Evolutionary conservation across 2,329 filamentous ascomycete genomes (phyloP), one percentile per base, ranked within the genome.

Genomic region (Graphium sp.): DNA sequence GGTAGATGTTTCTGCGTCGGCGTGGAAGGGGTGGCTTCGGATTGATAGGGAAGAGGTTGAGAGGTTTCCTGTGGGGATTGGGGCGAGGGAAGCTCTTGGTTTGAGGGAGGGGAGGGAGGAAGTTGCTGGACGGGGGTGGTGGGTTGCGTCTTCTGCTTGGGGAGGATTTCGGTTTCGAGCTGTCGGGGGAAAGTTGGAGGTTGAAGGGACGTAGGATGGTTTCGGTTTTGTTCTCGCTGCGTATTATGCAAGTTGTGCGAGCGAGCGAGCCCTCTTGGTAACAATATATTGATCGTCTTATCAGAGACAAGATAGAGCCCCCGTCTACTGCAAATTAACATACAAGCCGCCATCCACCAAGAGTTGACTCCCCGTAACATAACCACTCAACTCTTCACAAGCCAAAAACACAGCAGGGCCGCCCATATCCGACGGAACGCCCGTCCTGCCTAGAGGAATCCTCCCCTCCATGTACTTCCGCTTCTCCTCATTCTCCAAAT

Each of bases 291-390:
- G n/a, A n/a, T n/a, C n/a, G n/a, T n/a, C n/a, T n/a, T n/a, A n/a
- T n/a, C n/a, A n/a, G n/a, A n/a, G n/a, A n/a, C n/a, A n/a, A n/a
- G n/a, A n/a, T n/a, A n/a, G n/a, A n/a, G n/a, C n/a, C n/a, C n/a
- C n/a, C n/a, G n/a, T 26, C 47, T 52, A 87, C 51, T 89, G 82
- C 41, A 92, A 56, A 51, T 92, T 92, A 11, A 92, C 84, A 60
- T 89, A 93, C 35, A 87, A 49, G 0, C 85, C 84, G 8, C 84
- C 85, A 51, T 93, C 84, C 10, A 93, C 84, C 36, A 93, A 49
- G 39, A 93, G 45, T 51, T 89, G 81, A 11, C 82, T 75, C 0
- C 83, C 83, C 34, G 73, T 87, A 34, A 89, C 77, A 52, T 85
- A 89, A 15, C 68, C 67, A 46, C 76, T 87, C 53, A 92, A 52